These are phyloP conservation scores for Strobilomyces echinocephalus DNA, from an alignment of 768 basidiomycete species.

Conservation along the genomic window DNA sequence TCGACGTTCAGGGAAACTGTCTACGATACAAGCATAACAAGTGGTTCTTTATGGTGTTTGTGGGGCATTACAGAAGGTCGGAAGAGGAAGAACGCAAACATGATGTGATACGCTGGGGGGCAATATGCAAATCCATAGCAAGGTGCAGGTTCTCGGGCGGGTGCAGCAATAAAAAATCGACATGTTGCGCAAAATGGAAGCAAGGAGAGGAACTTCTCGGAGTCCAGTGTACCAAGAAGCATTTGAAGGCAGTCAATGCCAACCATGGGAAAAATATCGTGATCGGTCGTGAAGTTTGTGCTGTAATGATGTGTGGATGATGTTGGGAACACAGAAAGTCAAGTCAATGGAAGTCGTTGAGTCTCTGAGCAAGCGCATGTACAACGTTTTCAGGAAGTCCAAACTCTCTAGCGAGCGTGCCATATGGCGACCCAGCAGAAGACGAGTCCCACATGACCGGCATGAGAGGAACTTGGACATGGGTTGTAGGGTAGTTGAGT, in stretches of 20 bases:
- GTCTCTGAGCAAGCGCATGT: slow-evolving; percentile 60
- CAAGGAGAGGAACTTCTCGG: slow-evolving; percentile 3
- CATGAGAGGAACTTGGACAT: slow-evolving; percentile 10
- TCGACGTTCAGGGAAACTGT: slow-evolving; percentile 9
- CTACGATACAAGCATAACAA: slow-evolving; percentile 30
- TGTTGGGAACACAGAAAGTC: neutral
- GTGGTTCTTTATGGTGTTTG: neutral
- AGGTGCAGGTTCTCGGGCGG: slow-evolving; percentile 12
- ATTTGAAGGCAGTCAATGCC: slow-evolving; percentile 28
- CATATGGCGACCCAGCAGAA: slow-evolving; percentile 29
- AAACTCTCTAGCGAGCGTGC: slow-evolving; percentile 66
- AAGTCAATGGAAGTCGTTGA: slow-evolving; percentile 29
- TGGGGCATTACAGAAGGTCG: slow-evolving; percentile 20
- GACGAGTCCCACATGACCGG: slow-evolving; percentile 21
- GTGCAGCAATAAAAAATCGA: slow-evolving; percentile 15
- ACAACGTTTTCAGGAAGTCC: slow-evolving; percentile 67
- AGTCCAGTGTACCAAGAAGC: slow-evolving; percentile 26
- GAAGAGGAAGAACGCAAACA: slow-evolving; percentile 8
- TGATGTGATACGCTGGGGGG: slow-evolving; percentile 14
- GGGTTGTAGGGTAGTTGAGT: slow-evolving; percentile 3
- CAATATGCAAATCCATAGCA: slow-evolving; percentile 29
- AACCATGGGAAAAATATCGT: slow-evolving; percentile 8
- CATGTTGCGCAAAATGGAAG: slow-evolving; percentile 16
- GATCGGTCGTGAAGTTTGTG: slow-evolving; percentile 16
- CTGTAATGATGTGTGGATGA: neutral